Percentiles rank a stretch among this genome's conserved stretches.
phyloP scores from a whole-genome alignment of 2,329 filamentous ascomycete species.

The Sphaerulina musiva region DNA sequence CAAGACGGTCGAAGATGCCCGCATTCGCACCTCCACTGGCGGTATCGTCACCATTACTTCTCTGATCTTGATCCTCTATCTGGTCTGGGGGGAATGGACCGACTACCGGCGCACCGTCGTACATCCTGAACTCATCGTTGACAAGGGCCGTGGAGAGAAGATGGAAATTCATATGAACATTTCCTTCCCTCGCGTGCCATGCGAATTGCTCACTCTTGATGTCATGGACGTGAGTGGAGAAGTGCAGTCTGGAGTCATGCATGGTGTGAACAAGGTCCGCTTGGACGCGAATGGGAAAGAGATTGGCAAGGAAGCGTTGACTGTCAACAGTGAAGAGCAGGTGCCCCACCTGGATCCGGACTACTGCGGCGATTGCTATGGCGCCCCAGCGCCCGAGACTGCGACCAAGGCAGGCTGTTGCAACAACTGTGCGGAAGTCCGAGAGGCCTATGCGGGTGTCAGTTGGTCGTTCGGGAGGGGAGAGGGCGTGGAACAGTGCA shows the following conservation, averaged over 20 bases:
- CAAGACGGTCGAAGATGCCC: slow-evolving; percentile 88
- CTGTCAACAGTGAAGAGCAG: slow-evolving; percentile 64
- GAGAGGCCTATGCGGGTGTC: slow-evolving; percentile 82
- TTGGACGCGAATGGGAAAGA: slow-evolving; percentile 69
- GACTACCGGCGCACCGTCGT: slow-evolving; percentile 84
- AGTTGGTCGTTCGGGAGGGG: slow-evolving; percentile 93
- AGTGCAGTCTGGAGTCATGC: slow-evolving; percentile 87
- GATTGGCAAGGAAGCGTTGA: slow-evolving; percentile 63
- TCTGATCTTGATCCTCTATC: slow-evolving; percentile 76
- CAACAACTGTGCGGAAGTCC: slow-evolving; percentile 93
- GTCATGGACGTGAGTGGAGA: slow-evolving; percentile 99
- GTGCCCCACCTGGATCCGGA: slow-evolving; percentile 71
- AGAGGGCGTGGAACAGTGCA: slow-evolving; percentile 89
- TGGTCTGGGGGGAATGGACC: slow-evolving; percentile 91
- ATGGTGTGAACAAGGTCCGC: slow-evolving; percentile 87
- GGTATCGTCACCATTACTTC: slow-evolving; percentile 92
- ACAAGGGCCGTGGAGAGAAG: slow-evolving; percentile 94
- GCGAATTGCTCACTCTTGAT: slow-evolving; percentile 90
- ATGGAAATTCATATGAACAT: slow-evolving; percentile 99
- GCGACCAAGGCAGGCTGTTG: slow-evolving; percentile 83
- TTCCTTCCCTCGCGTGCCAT: slow-evolving; percentile 87
- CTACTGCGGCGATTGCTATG: slow-evolving; percentile 93
- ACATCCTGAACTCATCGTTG: slow-evolving; percentile 87
- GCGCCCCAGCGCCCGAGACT: slow-evolving; percentile 64
- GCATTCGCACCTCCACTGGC: slow-evolving; percentile 89